Percentiles rank a stretch among this genome's conserved stretches.
These are phyloP conservation scores for Exsudoporus frostii DNA, from an alignment of 768 basidiomycete genomes.

Conservation along the genomic window DNA sequence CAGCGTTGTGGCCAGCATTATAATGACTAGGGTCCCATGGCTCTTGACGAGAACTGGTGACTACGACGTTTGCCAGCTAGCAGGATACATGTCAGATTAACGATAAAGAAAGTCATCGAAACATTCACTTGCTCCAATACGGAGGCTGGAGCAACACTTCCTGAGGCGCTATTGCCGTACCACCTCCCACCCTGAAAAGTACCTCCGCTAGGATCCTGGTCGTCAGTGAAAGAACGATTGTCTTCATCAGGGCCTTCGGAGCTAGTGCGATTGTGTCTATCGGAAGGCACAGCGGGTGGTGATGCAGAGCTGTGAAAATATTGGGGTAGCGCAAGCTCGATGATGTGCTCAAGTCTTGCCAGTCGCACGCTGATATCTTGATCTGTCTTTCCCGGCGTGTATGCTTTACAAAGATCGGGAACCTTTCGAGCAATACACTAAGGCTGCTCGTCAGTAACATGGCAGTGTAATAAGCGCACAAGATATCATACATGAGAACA, in stretches of 20 bases:
- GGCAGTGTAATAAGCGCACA: neutral
- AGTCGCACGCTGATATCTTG: slow-evolving; percentile 76
- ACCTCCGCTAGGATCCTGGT: slow-evolving; percentile 72
- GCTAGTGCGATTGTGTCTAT: slow-evolving; percentile 42
- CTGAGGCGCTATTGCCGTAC: slow-evolving; percentile 81
- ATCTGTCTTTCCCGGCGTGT: slow-evolving; percentile 83
- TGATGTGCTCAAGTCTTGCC: slow-evolving; percentile 74
- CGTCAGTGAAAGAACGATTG: slow-evolving; percentile 67
- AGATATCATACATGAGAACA: slow-evolving; percentile 69
- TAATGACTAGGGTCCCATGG: slow-evolving; percentile 25
- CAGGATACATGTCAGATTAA: slow-evolving; percentile 20
- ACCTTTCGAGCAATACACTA: slow-evolving; percentile 85
- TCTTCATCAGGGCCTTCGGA: slow-evolving; percentile 62
- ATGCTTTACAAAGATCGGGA: slow-evolving; percentile 83
- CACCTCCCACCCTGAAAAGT: slow-evolving; percentile 82
- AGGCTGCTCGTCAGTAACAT: slow-evolving; percentile 14
- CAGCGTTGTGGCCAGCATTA: slow-evolving; percentile 7
- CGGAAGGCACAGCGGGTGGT: slow-evolving; percentile 31
- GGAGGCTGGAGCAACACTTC: slow-evolving; percentile 76
- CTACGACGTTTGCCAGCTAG: slow-evolving; percentile 55
- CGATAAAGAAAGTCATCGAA: slow-evolving; percentile 14
- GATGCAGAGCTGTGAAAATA: slow-evolving; percentile 49
- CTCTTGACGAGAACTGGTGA: slow-evolving; percentile 36
- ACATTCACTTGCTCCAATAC: slow-evolving; percentile 72
- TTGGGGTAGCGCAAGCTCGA: slow-evolving; percentile 77